phyloP scores from a whole-genome alignment of 805 yeast species.

The Zygosaccharomyces rouxii region DNA sequence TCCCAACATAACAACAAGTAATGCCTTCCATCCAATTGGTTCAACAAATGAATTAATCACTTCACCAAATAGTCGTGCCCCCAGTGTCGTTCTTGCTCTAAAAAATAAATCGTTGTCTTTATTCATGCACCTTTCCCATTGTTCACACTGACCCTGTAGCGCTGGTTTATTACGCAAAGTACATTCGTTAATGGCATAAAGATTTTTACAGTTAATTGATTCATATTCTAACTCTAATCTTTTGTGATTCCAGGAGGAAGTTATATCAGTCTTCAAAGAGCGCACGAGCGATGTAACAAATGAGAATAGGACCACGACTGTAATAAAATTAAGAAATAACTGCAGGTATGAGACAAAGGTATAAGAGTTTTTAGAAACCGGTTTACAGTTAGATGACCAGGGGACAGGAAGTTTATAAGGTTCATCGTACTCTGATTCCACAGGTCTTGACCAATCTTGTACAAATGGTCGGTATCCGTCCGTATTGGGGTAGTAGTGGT shows the following conservation, averaged over 20 bases:
- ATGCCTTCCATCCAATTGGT: conserved; percentile 61
- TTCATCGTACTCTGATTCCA: conserved; percentile 25
- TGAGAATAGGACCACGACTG: conserved; percentile 43
- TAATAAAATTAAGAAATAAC: conserved; percentile 45
- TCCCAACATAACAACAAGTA: conserved; percentile 40
- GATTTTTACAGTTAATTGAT: conserved; percentile 48
- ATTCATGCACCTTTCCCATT: conserved; percentile 65
- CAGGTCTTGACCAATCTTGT: background rate
- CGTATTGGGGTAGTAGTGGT: conserved; percentile 21
- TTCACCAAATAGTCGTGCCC: conserved; percentile 60
- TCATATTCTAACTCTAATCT: conserved; percentile 45
- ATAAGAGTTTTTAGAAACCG: conserved; percentile 52
- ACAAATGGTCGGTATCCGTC: conserved; percentile 20
- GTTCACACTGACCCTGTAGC: conserved; percentile 49
- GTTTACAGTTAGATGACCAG: conserved; percentile 50
- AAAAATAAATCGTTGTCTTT: conserved; percentile 41
- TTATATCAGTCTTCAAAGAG: conserved; percentile 53
- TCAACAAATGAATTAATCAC: conserved; percentile 60
- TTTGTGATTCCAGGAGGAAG: conserved; percentile 45
- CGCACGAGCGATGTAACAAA: conserved; percentile 42
- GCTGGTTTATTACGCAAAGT: conserved; percentile 51
- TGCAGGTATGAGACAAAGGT: conserved; percentile 60
- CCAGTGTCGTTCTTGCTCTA: conserved; percentile 51
- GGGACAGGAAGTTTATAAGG: conserved; percentile 48
- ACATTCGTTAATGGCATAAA: conserved; percentile 55